phyloP scores from a whole-genome alignment of 345 rosid species.

The Lepidium aucheri region DNA sequence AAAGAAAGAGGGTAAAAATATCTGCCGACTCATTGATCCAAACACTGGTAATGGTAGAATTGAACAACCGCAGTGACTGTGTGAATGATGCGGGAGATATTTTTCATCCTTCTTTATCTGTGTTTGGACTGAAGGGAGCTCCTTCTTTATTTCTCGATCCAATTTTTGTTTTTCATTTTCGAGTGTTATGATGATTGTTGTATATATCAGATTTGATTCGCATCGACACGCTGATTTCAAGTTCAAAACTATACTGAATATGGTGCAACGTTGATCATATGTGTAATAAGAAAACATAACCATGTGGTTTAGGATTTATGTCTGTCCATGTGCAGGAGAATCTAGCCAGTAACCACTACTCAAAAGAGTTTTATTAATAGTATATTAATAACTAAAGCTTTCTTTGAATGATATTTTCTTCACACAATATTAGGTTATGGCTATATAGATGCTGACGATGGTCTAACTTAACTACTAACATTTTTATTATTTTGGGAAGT shows the following conservation, averaged over 20 bases:
- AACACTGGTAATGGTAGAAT: conserved; percentile 38
- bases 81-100: conserved; percentile 99
- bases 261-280: neutral
- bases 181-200: too few relatives aligned
- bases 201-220: neutral
- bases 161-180: too few relatives aligned
- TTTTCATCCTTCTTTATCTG: conserved; percentile 54
- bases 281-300: neutral
- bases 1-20: conserved; percentile 48
- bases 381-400: neutral
- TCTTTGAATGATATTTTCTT: neutral
- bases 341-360: neutral
- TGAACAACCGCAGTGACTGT: conserved; percentile 47
- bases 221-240: neutral
- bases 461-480: neutral
- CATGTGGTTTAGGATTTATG: neutral
- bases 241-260: too few relatives aligned
- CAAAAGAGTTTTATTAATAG: neutral
- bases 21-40: conserved; percentile 99
- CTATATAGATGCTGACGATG: neutral
- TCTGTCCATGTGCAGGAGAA: neutral
- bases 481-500: conserved; percentile 1
- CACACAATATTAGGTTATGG: neutral
- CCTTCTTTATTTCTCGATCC: conserved; percentile 45
- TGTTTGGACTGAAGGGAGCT: conserved; percentile 99